Conservation (phyloP, 1,284 basidiomycete species). For the Heterobasidion occidentale region DNA sequence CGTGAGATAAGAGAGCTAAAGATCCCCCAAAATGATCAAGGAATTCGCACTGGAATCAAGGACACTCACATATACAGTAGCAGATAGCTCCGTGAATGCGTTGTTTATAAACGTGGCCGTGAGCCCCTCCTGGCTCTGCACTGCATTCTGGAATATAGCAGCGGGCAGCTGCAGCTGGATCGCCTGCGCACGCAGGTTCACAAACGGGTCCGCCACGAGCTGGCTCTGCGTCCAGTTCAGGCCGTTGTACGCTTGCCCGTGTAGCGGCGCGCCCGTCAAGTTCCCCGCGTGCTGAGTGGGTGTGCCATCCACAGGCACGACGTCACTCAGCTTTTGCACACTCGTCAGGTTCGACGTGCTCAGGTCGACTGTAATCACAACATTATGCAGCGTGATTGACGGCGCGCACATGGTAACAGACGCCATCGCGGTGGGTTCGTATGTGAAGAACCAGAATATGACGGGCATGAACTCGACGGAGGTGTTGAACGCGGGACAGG, state of each 20-base stretch:
- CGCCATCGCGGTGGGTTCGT: constrained; percentile 23
- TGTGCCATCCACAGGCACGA: constrained; percentile 18
- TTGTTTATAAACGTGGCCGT: constrained; percentile 27
- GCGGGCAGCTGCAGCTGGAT: constrained; percentile 40
- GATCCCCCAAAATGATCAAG: not conserved
- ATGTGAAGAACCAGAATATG: constrained; percentile 52
- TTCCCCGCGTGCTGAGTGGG: constrained; percentile 33
- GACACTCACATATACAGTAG: constrained; percentile 37
- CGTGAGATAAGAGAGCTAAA: constrained; percentile 38
- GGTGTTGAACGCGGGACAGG: constrained; percentile 6
- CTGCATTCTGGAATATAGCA: constrained; percentile 38
- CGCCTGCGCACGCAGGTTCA: constrained; percentile 27
- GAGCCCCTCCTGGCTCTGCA: constrained; percentile 27
- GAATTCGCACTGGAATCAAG: not conserved
- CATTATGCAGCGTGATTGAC: constrained; percentile 31
- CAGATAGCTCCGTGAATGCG: constrained; percentile 29
- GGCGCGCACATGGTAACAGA: constrained; percentile 41
- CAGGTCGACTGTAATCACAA: constrained; percentile 18
- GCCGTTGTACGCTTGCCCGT: constrained; percentile 43
- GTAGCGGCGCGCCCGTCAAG: constrained; percentile 32
- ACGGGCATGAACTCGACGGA: constrained; percentile 30
- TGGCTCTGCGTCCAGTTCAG: constrained; percentile 31
- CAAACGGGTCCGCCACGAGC: constrained; percentile 24
- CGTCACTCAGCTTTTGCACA: constrained; percentile 27
- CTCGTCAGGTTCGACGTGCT: constrained; percentile 23